A percentile compares a stretch with the other conserved stretches of the same genome.
Evolutionary conservation across 495 filamentous ascomycete species (phyloP).

Genomic region (Extremus antarcticus): DNA sequence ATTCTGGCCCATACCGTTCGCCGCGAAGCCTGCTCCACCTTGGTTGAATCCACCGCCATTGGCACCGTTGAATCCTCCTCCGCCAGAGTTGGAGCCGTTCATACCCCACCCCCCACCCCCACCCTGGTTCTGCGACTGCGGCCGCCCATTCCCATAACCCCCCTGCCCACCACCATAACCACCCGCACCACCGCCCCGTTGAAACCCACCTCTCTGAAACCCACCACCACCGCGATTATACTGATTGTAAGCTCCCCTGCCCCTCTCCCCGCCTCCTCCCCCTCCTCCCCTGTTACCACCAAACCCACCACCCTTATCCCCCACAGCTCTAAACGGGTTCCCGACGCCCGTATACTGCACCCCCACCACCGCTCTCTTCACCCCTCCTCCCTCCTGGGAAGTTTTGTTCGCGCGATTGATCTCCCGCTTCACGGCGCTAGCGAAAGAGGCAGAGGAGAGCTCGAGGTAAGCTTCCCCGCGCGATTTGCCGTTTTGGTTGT

Average conservation of each 20-base stretch:
- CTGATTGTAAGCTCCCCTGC: constrained; percentile 22
- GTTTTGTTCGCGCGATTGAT: constrained; percentile 44
- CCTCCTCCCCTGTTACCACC: neutral
- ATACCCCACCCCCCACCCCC: neutral
- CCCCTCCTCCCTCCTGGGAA: constrained; percentile 37
- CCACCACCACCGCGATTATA: constrained; percentile 36
- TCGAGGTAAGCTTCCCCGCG: constrained; percentile 93
- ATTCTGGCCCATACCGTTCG: constrained; percentile 5
- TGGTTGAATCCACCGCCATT: too few species aligned
- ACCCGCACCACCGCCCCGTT: neutral
- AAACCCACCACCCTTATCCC: constrained; percentile 6
- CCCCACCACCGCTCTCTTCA: constrained; percentile 13
- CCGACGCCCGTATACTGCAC: constrained; percentile 7
- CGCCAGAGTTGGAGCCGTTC: neutral
- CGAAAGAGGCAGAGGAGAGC: constrained; percentile 72
- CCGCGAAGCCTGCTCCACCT: too few species aligned
- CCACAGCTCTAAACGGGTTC: constrained; percentile 7
- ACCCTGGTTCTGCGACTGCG: neutral
- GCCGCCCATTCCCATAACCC: too few species aligned
- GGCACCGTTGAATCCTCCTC: too few species aligned
- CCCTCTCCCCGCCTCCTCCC: neutral
- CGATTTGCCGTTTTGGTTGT: constrained; percentile 97
- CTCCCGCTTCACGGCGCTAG: constrained; percentile 72
- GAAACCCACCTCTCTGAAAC: neutral
- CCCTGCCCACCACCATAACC: too few species aligned